These are phyloP conservation scores for Cyathus striatus DNA, from an alignment of 768 basidiomycete species.

Conservation along the genomic window DNA sequence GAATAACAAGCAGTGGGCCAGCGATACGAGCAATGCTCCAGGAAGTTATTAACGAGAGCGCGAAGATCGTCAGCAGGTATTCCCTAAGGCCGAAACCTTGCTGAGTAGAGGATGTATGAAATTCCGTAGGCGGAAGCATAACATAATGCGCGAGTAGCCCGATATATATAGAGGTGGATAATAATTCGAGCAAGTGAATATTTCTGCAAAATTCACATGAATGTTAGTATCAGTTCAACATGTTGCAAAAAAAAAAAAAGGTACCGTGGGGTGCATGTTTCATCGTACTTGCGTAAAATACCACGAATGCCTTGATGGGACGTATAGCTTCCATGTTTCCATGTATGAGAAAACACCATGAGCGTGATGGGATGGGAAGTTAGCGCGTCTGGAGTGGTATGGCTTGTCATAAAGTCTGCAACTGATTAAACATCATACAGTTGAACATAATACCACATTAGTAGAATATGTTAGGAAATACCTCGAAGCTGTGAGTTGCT, in stretches of 20 bases:
- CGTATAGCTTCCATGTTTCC: slow-evolving; percentile 31
- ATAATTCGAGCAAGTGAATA: slow-evolving; percentile 36
- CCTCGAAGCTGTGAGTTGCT: slow-evolving; percentile 20
- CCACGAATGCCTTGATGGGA: background rate
- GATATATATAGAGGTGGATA: slow-evolving; percentile 33
- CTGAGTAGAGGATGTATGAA: slow-evolving; percentile 13
- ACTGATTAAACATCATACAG: slow-evolving; percentile 21
- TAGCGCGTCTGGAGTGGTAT: slow-evolving; percentile 29
- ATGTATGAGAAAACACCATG: slow-evolving; percentile 30
- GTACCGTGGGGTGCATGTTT: slow-evolving; percentile 42
- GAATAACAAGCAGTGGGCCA: too few species aligned
- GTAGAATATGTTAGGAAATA: slow-evolving; percentile 8
- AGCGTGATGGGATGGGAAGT: slow-evolving; percentile 34
- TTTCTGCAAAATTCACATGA: slow-evolving; percentile 1
- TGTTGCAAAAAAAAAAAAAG: slow-evolving; percentile 6
- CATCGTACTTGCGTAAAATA: slow-evolving; percentile 20
- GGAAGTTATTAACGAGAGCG: slow-evolving; percentile 31
- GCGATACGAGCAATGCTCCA: too few species aligned
- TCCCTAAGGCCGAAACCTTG: slow-evolving; percentile 26
- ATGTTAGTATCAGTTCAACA: too few species aligned
- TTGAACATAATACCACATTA: background rate
- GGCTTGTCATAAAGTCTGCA: slow-evolving; percentile 30
- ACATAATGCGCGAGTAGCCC: slow-evolving; percentile 33
- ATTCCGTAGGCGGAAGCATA: slow-evolving; percentile 31
- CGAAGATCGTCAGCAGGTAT: slow-evolving; percentile 29